Conservation (phyloP, 2,329 filamentous ascomycete genomes). For the Apiospora hydei region DNA sequence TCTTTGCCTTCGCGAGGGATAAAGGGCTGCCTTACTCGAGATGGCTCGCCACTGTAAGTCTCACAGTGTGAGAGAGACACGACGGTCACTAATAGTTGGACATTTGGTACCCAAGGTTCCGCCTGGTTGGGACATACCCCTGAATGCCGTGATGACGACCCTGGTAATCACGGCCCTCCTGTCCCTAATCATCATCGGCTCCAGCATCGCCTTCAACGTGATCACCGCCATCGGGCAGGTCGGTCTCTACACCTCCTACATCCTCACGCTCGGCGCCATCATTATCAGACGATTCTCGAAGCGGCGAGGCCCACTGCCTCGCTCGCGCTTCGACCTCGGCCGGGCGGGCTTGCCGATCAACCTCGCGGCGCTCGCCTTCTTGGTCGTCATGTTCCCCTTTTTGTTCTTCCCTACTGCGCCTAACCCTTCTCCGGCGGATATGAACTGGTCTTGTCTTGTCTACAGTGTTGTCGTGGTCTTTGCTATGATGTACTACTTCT, state of each 20-base stretch:
- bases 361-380: neutral
- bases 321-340: neutral
- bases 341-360: neutral
- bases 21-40: conserved; percentile 35
- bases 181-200: conserved; percentile 21
- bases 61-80: neutral
- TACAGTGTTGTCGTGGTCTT: neutral
- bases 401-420: neutral
- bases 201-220: neutral
- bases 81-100: neutral
- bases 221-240: neutral
- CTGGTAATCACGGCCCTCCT: neutral
- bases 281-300: neutral
- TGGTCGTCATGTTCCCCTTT: neutral
- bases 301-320: neutral
- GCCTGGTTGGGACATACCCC: neutral
- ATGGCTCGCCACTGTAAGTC: neutral
- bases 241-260: neutral
- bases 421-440: neutral
- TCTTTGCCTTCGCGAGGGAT: conserved; percentile 53
- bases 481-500: neutral
- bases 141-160: neutral
- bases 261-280: neutral
- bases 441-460: neutral
- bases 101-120: neutral